Conservation (phyloP, 2,329 filamentous ascomycete species). For the Trichoderma atrobrunneum region DNA sequence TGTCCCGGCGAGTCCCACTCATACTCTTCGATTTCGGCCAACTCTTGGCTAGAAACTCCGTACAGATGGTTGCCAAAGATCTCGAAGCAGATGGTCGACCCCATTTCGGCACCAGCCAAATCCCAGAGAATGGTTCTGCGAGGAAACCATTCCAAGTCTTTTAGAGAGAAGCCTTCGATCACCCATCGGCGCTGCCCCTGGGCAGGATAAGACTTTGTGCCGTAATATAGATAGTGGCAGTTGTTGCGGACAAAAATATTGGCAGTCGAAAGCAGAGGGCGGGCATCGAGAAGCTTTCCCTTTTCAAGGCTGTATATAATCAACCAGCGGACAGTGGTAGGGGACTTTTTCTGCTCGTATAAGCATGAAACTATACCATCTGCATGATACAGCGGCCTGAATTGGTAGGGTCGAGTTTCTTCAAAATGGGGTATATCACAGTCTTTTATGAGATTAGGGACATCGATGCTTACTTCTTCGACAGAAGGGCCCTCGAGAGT, state of each 20-base stretch:
- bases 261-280: constrained; percentile 43
- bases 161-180: constrained; percentile 52
- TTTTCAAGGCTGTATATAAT: constrained; percentile 44
- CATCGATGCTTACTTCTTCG: constrained; percentile 55
- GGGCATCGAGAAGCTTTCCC: constrained; percentile 42
- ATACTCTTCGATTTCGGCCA: constrained; percentile 59
- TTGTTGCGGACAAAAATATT: constrained; percentile 69
- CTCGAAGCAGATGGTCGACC: constrained; percentile 68
- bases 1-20: constrained; percentile 50
- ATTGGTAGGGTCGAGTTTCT: constrained; percentile 40
- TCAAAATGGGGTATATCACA: constrained; percentile 36
- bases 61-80: constrained; percentile 66
- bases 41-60: constrained; percentile 63
- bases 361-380: constrained; percentile 57
- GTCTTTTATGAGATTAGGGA: constrained; percentile 37
- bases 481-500: constrained; percentile 50
- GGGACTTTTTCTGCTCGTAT: constrained; percentile 43
- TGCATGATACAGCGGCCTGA: constrained; percentile 56
- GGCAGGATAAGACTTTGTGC: constrained; percentile 55
- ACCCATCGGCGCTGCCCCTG: constrained; percentile 63
- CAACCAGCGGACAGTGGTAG: constrained; percentile 47
- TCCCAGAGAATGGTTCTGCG: constrained; percentile 52
- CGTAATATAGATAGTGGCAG: constrained; percentile 60
- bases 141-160: constrained; percentile 38
- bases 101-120: constrained; percentile 63